Percentiles rank a stretch among this genome's conserved stretches.
Evolutionary conservation across 306 rosid species (phyloP).

Genomic region (Oxytropis ochrocephala): DNA sequence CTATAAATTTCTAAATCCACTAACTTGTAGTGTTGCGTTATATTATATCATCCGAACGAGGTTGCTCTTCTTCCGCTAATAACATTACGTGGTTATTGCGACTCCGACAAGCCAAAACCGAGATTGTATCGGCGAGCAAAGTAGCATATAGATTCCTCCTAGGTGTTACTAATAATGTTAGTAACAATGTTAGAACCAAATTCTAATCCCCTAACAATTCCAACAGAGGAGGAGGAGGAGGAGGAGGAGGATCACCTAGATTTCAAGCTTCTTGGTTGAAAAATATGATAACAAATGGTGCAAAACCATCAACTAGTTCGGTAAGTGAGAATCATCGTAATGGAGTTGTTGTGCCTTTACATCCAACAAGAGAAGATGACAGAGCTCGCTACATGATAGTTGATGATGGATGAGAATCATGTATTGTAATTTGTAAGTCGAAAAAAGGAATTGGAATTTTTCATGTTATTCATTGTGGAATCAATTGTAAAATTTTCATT

Average conservation of each 20-base stretch:
- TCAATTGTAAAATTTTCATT: slow-evolving; percentile 50
- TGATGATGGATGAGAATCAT: slow-evolving; percentile 37
- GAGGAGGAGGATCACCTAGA: slow-evolving; percentile 47
- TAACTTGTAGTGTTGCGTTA: neutral
- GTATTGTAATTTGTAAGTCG: slow-evolving; percentile 33
- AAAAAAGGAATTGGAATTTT: slow-evolving; percentile 20
- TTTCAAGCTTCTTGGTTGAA: slow-evolving; percentile 87
- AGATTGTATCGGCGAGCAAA: slow-evolving; percentile 88
- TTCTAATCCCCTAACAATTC: slow-evolving; percentile 58
- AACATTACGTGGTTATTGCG: slow-evolving; percentile 35
- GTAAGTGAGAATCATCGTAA: slow-evolving; percentile 51
- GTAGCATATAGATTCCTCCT: slow-evolving; percentile 82
- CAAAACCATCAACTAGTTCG: slow-evolving; percentile 79
- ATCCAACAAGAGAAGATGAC: slow-evolving; percentile 32
- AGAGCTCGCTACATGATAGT: slow-evolving; percentile 20
- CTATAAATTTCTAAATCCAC: slow-evolving; percentile 4
- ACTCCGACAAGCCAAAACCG: slow-evolving; percentile 93
- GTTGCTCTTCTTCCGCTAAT: slow-evolving; percentile 3
- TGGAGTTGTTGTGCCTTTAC: slow-evolving; percentile 27
- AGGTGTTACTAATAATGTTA: slow-evolving; percentile 72
- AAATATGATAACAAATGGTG: slow-evolving; percentile 66
- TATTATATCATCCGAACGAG: neutral
- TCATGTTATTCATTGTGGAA: slow-evolving; percentile 43
- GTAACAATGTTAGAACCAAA: slow-evolving; percentile 45
- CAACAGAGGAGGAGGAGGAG: no score